phyloP scores from a whole-genome alignment of 306 rosid genomes.

The Cotoneaster glaucophyllus region DNA sequence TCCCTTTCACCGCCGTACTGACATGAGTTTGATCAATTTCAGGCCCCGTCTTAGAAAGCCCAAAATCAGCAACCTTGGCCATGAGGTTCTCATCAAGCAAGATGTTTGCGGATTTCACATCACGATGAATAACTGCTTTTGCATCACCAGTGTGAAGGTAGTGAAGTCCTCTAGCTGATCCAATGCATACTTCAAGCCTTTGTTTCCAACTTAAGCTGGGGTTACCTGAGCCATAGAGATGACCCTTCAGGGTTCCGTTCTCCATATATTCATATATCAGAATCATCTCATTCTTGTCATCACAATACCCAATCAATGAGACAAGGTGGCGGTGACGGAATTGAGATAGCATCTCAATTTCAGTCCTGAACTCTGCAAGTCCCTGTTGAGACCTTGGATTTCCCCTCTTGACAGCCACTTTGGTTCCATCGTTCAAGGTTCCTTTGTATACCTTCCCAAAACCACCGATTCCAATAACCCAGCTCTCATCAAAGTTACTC shows the following conservation, averaged over 20 bases:
- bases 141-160: conserved; percentile 91
- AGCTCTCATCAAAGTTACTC: conserved; percentile 66
- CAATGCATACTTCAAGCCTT: conserved; percentile 82
- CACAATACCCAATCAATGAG: conserved; percentile 84
- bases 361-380: conserved; percentile 75
- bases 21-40: conserved; percentile 85
- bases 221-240: conserved; percentile 65
- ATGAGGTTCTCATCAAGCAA: conserved; percentile 82
- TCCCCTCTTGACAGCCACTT: conserved; percentile 91
- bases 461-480: conserved; percentile 82
- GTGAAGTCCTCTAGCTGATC: conserved; percentile 92
- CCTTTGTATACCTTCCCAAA: conserved; percentile 88
- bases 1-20: conserved; percentile 82
- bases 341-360: conserved; percentile 82
- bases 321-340: conserved; percentile 93
- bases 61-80: conserved; percentile 95
- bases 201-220: conserved; percentile 79
- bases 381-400: conserved; percentile 83
- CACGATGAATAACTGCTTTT: conserved; percentile 86
- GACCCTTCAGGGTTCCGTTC: conserved; percentile 80
- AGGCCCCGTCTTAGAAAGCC: conserved; percentile 77
- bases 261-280: conserved; percentile 89
- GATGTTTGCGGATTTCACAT: conserved; percentile 85
- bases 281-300: conserved; percentile 85
- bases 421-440: conserved; percentile 57